phyloP scores from a whole-genome alignment of 106 monocot genomes.

The Cymbidium sinense region DNA sequence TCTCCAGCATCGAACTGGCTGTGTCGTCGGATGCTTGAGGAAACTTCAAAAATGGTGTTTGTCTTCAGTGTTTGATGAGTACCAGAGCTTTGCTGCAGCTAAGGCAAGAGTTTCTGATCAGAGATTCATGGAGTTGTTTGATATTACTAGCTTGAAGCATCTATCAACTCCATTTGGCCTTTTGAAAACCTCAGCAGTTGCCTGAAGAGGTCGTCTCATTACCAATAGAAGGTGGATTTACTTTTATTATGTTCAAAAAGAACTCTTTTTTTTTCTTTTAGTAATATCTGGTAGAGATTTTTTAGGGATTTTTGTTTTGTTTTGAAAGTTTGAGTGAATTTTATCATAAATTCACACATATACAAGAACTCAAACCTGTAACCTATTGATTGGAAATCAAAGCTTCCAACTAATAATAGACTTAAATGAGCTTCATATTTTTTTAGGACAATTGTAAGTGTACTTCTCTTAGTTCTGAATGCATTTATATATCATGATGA shows the following conservation, averaged over 20 bases:
- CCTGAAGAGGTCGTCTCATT: neutral
- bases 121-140: constrained; percentile 45
- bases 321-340: no score
- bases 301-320: no score
- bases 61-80: constrained; percentile 66
- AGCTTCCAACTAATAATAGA: no score
- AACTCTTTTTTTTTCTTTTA: neutral
- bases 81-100: constrained; percentile 44
- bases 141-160: constrained; percentile 26
- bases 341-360: no score
- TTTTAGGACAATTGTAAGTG: neutral
- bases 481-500: neutral
- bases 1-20: constrained; percentile 82
- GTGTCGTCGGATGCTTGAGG: constrained; percentile 86
- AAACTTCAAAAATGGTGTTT: constrained; percentile 77
- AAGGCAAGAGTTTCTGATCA: constrained; percentile 51
- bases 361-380: no score
- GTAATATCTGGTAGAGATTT: no score
- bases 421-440: no score
- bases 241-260: neutral
- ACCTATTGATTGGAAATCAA: no score
- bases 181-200: neutral
- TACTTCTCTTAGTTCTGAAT: neutral
- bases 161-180: constrained; percentile 2
- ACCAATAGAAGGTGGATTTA: neutral